Conservation (phyloP, 106 monocot genomes). For the Platanthera zijinensis region DNA sequence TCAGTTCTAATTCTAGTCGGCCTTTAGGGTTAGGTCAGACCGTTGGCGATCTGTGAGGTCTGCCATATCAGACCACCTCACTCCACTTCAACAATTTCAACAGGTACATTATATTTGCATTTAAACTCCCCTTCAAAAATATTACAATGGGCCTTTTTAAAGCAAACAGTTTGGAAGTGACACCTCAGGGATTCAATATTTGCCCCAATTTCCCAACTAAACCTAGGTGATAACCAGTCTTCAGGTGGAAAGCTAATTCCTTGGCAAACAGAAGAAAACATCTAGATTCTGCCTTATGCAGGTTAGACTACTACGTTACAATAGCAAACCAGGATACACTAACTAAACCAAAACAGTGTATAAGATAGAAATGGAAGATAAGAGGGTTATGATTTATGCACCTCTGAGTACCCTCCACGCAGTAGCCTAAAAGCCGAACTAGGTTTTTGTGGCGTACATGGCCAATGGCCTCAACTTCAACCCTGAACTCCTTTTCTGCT, state of each 20-base stretch:
- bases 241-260: not conserved
- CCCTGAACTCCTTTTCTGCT: slow-evolving; percentile 50
- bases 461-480: slow-evolving; percentile 55
- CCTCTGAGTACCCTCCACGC: slow-evolving; percentile 58
- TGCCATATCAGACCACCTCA: too few species aligned
- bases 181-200: not conserved
- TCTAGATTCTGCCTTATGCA: not conserved
- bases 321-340: not conserved
- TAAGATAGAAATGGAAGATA: not conserved
- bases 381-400: not conserved
- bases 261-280: not conserved
- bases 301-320: not conserved
- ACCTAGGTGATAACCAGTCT: not conserved
- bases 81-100: too few species aligned
- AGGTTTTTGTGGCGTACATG: slow-evolving; percentile 55
- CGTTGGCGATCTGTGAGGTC: too few species aligned
- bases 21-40: too few species aligned
- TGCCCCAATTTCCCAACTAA: not conserved
- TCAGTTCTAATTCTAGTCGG: too few species aligned
- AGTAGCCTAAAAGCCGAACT: slow-evolving; percentile 45
- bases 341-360: not conserved
- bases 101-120: too few species aligned
- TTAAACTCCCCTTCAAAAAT: not conserved
- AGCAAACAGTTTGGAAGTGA: not conserved
- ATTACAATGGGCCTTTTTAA: not conserved